Base-by-base conservation (phyloP, 441 rosid species). In the Pelargonium australe region DNA sequence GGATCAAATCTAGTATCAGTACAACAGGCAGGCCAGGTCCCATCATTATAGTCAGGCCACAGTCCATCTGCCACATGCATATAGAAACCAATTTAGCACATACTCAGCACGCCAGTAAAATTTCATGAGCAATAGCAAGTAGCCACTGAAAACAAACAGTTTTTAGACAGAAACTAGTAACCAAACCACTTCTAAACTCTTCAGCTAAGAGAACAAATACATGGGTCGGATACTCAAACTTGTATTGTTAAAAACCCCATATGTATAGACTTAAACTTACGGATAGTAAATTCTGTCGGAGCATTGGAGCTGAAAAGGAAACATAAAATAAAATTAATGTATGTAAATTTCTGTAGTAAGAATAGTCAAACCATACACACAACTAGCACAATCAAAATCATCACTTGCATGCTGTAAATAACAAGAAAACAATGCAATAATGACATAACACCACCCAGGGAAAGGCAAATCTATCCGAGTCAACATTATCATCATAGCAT, bases 11-110 rank as follows among this genome's bases (percentile, higher is more conserved):
- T 37, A 47, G 87, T 76, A 65, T 77, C 74, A 14, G 51, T 75
- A 77, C 98, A 93, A 75, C 98, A 93, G 4, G 97, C 81, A 78
- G 98, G 96, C 89, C 91, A 93, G 17, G 86, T 84, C 73, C 96
- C 98, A 70, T 93, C 97, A 68, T 90, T 90, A 75, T 93, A 93
- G 75, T 93, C 91, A 63, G 97, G 94, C 97, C 98, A 93, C 25
- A 90, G 40, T 58, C 97, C 98, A 86, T 92, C 98, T 92, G 78
- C 74, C 51, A 67, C 58, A 76, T 67, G 57, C 69, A n/a, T 23
- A 64, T 1, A 66, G 34, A 5, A 69, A 47, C 63, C 64, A 63
- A 2, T 70, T 77, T 17, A 88, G 66, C 58, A 47, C 23, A 53
- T 51, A 16, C 73, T 47, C 61, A 51, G 41, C 0, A 10, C 23